A percentile compares a stretch with the other conserved stretches of the same genome.
Evolutionary conservation across 2,329 filamentous ascomycete species (phyloP).

Genomic region (Aspergillus hortae): DNA sequence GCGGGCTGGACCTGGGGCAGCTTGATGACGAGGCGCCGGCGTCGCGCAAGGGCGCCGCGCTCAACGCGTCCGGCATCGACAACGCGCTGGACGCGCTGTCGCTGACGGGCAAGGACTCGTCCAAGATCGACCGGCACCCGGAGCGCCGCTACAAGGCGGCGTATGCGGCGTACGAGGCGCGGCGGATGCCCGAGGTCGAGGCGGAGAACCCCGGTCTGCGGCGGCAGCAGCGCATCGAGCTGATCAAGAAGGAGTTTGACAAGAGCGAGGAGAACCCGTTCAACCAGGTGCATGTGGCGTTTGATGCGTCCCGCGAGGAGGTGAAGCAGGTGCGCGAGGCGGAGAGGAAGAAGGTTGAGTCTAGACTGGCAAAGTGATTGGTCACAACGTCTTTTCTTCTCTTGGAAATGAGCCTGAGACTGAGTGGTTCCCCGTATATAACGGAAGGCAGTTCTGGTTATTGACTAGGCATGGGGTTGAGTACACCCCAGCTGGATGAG

Average conservation of each 20-base stretch:
- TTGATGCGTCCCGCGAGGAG: conserved; percentile 78
- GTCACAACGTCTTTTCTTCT: background rate
- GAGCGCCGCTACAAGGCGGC: conserved; percentile 85
- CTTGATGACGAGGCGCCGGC: conserved; percentile 61
- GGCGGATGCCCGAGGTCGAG: conserved; percentile 79
- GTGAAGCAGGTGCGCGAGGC: conserved; percentile 60
- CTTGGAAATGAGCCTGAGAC: background rate
- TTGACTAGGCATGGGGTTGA: no score
- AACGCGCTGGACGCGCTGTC: conserved; percentile 86
- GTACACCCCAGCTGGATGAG: no score
- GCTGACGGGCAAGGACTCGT: conserved; percentile 55
- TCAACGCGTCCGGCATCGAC: conserved; percentile 86
- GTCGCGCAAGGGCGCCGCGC: conserved; percentile 50
- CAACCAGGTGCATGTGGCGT: conserved; percentile 74
- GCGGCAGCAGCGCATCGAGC: conserved; percentile 77
- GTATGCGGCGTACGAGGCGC: conserved; percentile 76
- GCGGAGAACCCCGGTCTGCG: conserved; percentile 75
- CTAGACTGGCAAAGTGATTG: conserved; percentile 50
- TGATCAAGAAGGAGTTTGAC: conserved; percentile 88
- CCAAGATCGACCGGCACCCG: conserved; percentile 82
- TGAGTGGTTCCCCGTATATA: background rate
- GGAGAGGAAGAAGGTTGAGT: conserved; percentile 73
- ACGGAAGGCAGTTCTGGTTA: background rate
- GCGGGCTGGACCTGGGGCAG: conserved; percentile 70
- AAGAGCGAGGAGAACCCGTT: conserved; percentile 94